A percentile compares a stretch with the other conserved stretches of the same genome.
Conservation (phyloP, 805 yeast species). For the Metschnikowia proteae region DNA sequence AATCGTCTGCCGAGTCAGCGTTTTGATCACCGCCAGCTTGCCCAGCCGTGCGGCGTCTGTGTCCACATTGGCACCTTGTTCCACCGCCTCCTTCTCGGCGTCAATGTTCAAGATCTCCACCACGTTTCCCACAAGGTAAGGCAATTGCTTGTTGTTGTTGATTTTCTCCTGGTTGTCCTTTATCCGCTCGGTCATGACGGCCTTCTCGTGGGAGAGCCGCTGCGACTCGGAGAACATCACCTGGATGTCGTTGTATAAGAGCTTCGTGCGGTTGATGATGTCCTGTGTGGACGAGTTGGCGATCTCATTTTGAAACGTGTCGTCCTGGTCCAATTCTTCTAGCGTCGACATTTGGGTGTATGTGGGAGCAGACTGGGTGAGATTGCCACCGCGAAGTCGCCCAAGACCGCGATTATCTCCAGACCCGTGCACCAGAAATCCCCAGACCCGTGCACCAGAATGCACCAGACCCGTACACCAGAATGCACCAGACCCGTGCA, state of each 20-base stretch:
- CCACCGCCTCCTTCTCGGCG: slow-evolving; percentile 75
- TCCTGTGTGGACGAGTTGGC: slow-evolving; percentile 74
- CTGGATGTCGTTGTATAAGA: slow-evolving; percentile 91
- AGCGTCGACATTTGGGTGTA: slow-evolving; percentile 58
- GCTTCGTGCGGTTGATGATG: slow-evolving; percentile 76
- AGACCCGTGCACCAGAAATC: background rate
- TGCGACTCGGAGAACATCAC: slow-evolving; percentile 90
- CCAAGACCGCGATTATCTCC: no score
- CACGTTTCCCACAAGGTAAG: slow-evolving; percentile 93
- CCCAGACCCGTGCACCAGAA: background rate
- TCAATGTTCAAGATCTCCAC: slow-evolving; percentile 89
- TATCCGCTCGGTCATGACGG: slow-evolving; percentile 88
- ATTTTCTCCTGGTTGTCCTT: slow-evolving; percentile 95
- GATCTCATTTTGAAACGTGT: slow-evolving; percentile 79
- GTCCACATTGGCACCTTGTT: slow-evolving; percentile 94
- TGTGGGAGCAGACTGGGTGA: background rate
- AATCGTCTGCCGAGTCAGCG: slow-evolving; percentile 96
- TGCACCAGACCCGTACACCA: background rate
- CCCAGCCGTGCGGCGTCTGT: slow-evolving; percentile 88
- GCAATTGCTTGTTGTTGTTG: slow-evolving; percentile 90
- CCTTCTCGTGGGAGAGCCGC: slow-evolving; percentile 86
- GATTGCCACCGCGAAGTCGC: background rate
- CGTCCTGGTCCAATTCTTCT: slow-evolving; percentile 72
- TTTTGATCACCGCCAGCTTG: slow-evolving; percentile 96
- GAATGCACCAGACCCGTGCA: no score